These are phyloP conservation scores for Ophiostoma perfectum DNA, from an alignment of 2,329 filamentous ascomycete species.

Conservation along the genomic window DNA sequence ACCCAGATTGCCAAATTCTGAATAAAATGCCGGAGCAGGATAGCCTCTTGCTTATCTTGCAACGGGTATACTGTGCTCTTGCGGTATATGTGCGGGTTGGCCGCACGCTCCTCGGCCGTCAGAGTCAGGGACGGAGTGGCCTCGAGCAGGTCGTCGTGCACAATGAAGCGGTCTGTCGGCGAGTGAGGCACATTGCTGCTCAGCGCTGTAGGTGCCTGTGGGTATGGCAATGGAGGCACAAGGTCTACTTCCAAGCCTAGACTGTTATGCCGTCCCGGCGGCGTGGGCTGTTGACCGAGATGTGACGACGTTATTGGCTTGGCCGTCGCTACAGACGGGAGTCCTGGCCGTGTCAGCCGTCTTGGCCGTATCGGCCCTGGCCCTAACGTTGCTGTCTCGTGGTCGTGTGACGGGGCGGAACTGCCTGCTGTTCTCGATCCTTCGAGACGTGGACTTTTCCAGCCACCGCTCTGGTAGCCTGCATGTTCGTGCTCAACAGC, in stretches of 20 bases:
- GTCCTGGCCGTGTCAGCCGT: background rate
- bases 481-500: background rate
- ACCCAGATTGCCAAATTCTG: constrained; percentile 36
- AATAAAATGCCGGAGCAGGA: constrained; percentile 34
- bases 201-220: background rate
- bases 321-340: background rate
- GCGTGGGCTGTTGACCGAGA: constrained; percentile 7
- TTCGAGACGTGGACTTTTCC: background rate
- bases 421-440: background rate
- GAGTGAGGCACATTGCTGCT: constrained; percentile 22
- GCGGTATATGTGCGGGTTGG: constrained; percentile 27
- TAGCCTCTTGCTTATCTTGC: constrained; percentile 29
- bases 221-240: background rate
- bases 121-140: constrained; percentile 4
- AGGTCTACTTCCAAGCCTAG: background rate
- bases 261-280: background rate
- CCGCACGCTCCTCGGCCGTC: constrained; percentile 5
- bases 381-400: background rate
- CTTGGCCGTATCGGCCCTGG: background rate
- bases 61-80: constrained; percentile 31
- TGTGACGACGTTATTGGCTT: background rate
- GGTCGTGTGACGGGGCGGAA: background rate
- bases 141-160: constrained; percentile 27
- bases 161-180: constrained; percentile 32
- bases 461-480: background rate